Conservation (phyloP, 495 filamentous ascomycete species). For the Hyaloscypha variabilis region DNA sequence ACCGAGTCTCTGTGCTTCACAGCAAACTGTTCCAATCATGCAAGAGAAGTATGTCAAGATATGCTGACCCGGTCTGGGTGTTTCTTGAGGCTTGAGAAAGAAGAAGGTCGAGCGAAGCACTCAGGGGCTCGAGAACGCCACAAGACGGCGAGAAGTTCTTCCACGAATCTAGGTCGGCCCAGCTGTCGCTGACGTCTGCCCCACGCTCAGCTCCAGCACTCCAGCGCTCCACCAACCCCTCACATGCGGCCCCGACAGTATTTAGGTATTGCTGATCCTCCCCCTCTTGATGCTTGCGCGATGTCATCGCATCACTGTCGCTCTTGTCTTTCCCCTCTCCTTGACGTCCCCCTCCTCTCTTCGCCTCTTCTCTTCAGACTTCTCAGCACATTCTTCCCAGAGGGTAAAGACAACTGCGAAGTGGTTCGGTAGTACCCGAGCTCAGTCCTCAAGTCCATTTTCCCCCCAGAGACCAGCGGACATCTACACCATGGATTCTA, state of each 20-base stretch:
- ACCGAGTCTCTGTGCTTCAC: too few species aligned
- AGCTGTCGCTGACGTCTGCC: neutral
- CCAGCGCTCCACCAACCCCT: too few species aligned
- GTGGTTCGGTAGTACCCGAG: neutral
- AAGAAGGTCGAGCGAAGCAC: neutral
- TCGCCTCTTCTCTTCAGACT: neutral
- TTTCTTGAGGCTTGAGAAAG: neutral
- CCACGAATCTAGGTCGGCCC: neutral
- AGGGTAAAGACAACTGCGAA: conserved; percentile 1
- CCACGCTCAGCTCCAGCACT: neutral
- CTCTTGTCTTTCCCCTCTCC: conserved; percentile 10
- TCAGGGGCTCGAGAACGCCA: neutral
- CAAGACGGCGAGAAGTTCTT: neutral
- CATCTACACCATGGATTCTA: conserved; percentile 28
- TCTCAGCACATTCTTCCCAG: neutral
- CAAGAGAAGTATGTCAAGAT: too few species aligned
- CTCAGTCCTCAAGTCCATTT: neutral
- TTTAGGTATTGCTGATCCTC: conserved; percentile 19
- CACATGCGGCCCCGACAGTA: conserved; percentile 11
- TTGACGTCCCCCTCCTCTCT: conserved; percentile 2
- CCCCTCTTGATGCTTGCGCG: conserved; percentile 25
- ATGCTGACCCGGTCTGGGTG: too few species aligned
- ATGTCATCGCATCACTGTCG: conserved; percentile 21
- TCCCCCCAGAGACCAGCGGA: neutral
- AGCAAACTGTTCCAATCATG: too few species aligned